Evolutionary conservation across 257 asterid species (phyloP).

Genomic region (Leptodermis oblonga): DNA sequence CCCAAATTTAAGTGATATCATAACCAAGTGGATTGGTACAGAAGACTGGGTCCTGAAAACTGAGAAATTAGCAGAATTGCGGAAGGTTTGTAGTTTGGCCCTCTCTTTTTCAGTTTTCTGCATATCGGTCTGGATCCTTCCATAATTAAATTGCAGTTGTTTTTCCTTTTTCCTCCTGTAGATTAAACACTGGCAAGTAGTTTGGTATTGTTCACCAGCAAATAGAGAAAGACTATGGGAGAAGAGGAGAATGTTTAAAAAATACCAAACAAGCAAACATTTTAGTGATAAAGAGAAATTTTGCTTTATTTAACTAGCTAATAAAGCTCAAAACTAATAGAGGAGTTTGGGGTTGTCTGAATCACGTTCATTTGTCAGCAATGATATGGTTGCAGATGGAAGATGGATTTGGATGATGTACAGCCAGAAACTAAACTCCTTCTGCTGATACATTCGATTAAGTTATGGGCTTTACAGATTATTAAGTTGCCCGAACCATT

Average conservation of each 20-base stretch:
- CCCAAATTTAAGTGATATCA: slow-evolving; percentile 57
- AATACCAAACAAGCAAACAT: not conserved
- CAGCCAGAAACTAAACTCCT: not conserved
- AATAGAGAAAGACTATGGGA: not conserved
- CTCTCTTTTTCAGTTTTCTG: not conserved
- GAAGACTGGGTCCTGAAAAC: slow-evolving; percentile 73
- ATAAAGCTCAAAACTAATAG: not conserved
- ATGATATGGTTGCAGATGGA: not conserved
- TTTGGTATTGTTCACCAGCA: not conserved
- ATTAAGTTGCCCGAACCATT: not conserved
- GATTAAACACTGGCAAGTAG: not conserved
- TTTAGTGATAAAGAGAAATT: not conserved
- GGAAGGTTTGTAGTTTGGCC: slow-evolving; percentile 37
- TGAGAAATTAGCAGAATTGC: slow-evolving; percentile 60
- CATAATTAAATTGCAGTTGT: too few relatives aligned
- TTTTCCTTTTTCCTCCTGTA: too few relatives aligned
- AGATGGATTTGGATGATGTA: slow-evolving; percentile 1
- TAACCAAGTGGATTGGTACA: slow-evolving; percentile 72
- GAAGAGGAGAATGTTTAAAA: not conserved
- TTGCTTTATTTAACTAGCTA: not conserved
- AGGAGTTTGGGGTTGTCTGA: not conserved
- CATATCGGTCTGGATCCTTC: not conserved
- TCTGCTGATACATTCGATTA: not conserved
- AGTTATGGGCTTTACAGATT: not conserved
- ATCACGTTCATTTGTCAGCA: not conserved